Base-by-base conservation (phyloP, 352 stramenopile species). In the Phytophthora lateralis region DNA sequence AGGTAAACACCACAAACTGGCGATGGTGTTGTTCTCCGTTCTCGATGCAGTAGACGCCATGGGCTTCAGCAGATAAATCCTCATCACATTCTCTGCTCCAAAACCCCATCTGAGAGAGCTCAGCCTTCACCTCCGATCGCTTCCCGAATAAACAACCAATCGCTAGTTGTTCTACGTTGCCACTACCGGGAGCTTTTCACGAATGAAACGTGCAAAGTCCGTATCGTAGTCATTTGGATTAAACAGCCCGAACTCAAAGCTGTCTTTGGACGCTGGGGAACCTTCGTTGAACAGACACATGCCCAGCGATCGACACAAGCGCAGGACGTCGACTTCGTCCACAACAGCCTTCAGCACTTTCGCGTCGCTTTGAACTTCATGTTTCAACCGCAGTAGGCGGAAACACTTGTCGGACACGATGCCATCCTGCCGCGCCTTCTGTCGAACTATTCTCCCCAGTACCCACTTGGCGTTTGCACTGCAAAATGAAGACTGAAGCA, bases 331-430 rank as follows among this genome's bases (percentile, higher is more conserved):
- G 8, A 81, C 49, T 54, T 94, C 82, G 30, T 90, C 60, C 27
- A 91, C 58, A 18, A 90, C 69, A 5, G 73, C 63, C 60, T 94
- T 91, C 37, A 90, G 39, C 4, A 90, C 80, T 37, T 81, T 76
- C 3, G 66, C 63, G 27, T 82, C 79, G 27, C 73, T 79, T 65
- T 94, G 82, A 5, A 73, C 53, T 24, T 88, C 77, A 0, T 66
- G 21, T 15, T 68, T 63, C 10, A 89, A 59, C 7, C 49, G 62
- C 44, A 93, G n/a, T 12, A 90, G 30, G 3, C 79, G 77, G 42
- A 91, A 91, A n/a, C 71, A 82, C 8, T 66, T 55, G 2, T 50
- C 29, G 3, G 55, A 60, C 9, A 57, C 38, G 15, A 37, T 17
- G 4, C 6, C 15, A n/a, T 46, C 46, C 7, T 21, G 27, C 3